Conservation (phyloP, 495 filamentous ascomycete genomes). For the Tuber borchii region DNA sequence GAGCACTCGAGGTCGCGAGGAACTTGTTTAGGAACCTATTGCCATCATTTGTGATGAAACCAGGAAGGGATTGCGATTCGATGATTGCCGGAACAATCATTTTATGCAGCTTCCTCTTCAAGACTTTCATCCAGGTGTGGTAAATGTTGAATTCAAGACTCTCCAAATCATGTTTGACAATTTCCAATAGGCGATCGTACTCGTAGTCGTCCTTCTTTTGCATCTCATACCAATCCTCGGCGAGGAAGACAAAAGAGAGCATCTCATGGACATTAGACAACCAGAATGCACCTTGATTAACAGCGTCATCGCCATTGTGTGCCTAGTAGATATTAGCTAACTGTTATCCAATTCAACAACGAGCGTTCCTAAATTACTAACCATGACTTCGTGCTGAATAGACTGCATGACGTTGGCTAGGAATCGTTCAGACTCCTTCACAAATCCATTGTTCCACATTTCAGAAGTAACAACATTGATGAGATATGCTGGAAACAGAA, state of each 20-base stretch:
- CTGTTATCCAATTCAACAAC: background rate
- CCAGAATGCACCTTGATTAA: slow-evolving; percentile 98
- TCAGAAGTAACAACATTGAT: slow-evolving; percentile 99
- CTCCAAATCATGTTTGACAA: slow-evolving; percentile 98
- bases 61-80: slow-evolving; percentile 94
- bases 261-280: slow-evolving; percentile 99
- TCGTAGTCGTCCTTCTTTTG: slow-evolving; percentile 99
- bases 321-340: slow-evolving; percentile 46
- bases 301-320: slow-evolving; percentile 91
- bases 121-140: slow-evolving; percentile 99
- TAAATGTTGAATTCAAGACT: slow-evolving; percentile 99
- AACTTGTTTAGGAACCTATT: slow-evolving; percentile 97
- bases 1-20: slow-evolving; percentile 74
- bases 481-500: slow-evolving; percentile 94
- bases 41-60: slow-evolving; percentile 96
- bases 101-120: slow-evolving; percentile 97
- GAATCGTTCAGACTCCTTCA: slow-evolving; percentile 98
- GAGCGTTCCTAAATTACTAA: slow-evolving; percentile 8
- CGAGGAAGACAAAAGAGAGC: slow-evolving; percentile 98
- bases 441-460: slow-evolving; percentile 99
- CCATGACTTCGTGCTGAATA: slow-evolving; percentile 97
- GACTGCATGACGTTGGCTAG: slow-evolving; percentile 99
- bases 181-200: slow-evolving; percentile 94
- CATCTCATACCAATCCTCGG: slow-evolving; percentile 98
- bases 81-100: slow-evolving; percentile 99